Percentiles rank a stretch among this genome's conserved stretches.
Conservation (phyloP, 2,329 filamentous ascomycete genomes). For the Trichoderma sp. region DNA sequence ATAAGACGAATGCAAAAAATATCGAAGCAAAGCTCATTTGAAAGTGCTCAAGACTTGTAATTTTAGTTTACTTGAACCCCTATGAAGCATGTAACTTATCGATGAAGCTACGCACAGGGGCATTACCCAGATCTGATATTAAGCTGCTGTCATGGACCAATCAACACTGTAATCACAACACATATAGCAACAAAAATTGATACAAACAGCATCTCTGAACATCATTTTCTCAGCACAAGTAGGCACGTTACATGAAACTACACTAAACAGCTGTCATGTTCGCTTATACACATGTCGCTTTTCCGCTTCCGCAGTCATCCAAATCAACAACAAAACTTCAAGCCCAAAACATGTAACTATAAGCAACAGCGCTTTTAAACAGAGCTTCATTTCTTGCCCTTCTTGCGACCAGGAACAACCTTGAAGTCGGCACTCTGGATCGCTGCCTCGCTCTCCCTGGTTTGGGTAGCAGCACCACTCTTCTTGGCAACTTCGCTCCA, state of each 20-base stretch:
- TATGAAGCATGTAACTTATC: too few relatives aligned
- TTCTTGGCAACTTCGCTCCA: conserved; percentile 99
- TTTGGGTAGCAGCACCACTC: conserved; percentile 46
- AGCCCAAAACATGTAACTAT: neutral
- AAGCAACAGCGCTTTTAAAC: neutral
- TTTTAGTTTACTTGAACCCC: too few relatives aligned
- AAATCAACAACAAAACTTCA: neutral
- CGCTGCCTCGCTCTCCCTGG: conserved; percentile 41
- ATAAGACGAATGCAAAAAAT: neutral
- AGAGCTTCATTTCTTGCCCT: conserved; percentile 67
- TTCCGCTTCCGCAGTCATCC: neutral
- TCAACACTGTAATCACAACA: neutral
- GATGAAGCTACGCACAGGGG: too few relatives aligned
- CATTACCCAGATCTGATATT: too few relatives aligned
- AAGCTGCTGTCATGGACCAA: neutral
- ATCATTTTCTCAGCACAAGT: neutral
- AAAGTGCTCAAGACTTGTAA: too few relatives aligned
- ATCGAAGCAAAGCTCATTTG: neutral
- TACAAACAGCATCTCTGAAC: neutral
- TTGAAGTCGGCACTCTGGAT: conserved; percentile 68
- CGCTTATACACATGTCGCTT: neutral
- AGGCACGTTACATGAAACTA: neutral
- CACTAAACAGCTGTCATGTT: neutral
- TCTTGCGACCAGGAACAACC: conserved; percentile 89
- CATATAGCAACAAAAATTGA: neutral